Evolutionary conservation across 208 protist species (phyloP).

Genomic region (Wallacemonas sp.): DNA sequence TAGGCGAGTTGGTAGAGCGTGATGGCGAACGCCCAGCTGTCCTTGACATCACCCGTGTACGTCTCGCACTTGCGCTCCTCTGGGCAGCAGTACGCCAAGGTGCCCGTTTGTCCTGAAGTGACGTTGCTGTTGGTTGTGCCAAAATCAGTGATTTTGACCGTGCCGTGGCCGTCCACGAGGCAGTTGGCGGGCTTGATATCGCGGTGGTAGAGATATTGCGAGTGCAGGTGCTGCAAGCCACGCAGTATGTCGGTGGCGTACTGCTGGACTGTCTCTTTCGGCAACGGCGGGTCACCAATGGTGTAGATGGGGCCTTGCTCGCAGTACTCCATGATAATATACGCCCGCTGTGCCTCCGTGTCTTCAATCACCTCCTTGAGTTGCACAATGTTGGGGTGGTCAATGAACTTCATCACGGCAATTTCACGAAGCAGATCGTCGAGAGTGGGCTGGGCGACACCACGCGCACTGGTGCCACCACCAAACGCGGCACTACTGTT

Average conservation of each 20-base stretch:
- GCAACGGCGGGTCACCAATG: constrained; percentile 49
- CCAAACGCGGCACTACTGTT: neutral
- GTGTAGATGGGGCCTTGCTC: constrained; percentile 75
- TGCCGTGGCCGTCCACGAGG: constrained; percentile 60
- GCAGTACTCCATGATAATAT: constrained; percentile 95
- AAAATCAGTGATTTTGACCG: constrained; percentile 90
- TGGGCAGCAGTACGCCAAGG: constrained; percentile 81
- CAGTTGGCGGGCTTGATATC: constrained; percentile 87
- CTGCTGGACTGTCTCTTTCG: constrained; percentile 40
- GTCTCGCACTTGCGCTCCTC: constrained; percentile 59
- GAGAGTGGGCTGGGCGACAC: constrained; percentile 20
- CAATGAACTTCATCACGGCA: constrained; percentile 95
- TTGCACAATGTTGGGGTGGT: constrained; percentile 94
- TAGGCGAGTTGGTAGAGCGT: constrained; percentile 85
- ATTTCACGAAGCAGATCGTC: constrained; percentile 93
- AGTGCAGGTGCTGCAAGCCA: constrained; percentile 78
- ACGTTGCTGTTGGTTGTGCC: constrained; percentile 73
- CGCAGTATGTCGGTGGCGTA: constrained; percentile 63
- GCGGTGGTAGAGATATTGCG: constrained; percentile 77
- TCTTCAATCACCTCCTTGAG: constrained; percentile 97
- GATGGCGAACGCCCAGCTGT: constrained; percentile 92
- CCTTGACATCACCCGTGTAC: constrained; percentile 66
- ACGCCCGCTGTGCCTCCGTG: constrained; percentile 82
- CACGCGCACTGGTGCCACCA: neutral
- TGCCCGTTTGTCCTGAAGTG: constrained; percentile 45